These are phyloP conservation scores for Colletotrichum tabaci DNA, from an alignment of 2,329 filamentous ascomycete genomes.

Conservation along the genomic window DNA sequence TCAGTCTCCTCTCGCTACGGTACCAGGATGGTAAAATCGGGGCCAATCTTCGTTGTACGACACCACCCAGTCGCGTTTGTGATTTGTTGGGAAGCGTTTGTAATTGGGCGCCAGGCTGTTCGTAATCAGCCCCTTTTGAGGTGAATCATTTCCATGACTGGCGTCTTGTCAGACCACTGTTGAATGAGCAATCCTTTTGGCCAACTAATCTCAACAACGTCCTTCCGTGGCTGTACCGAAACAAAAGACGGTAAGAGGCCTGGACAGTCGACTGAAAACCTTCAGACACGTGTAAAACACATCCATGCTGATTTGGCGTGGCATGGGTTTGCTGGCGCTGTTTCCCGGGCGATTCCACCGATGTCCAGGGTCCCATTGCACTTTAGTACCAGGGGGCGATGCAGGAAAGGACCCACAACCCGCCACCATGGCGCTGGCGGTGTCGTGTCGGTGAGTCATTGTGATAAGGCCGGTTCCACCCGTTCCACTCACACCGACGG, in stretches of 20 bases:
- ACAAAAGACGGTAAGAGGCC: background rate
- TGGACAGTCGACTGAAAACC: conserved; percentile 1
- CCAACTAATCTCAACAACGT: background rate
- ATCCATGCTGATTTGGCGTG: conserved; percentile 19
- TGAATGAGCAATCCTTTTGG: background rate
- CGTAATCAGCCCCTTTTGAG: background rate
- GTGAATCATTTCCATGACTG: background rate
- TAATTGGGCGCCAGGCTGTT: background rate
- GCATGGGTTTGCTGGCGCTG: conserved; percentile 14
- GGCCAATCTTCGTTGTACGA: background rate
- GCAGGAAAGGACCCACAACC: conserved; percentile 15
- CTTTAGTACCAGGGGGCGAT: background rate
- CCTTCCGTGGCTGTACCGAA: background rate
- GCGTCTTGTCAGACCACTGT: conserved; percentile 1
- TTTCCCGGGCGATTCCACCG: conserved; percentile 13
- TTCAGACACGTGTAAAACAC: conserved; percentile 18
- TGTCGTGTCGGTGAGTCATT: conserved; percentile 14
- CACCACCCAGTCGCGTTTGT: conserved; percentile 8
- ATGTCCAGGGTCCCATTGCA: conserved; percentile 10
- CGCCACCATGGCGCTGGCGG: conserved; percentile 8
- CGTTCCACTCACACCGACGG: conserved; percentile 1
- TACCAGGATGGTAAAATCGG: background rate
- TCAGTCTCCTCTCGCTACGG: background rate
- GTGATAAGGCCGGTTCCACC: conserved; percentile 20
- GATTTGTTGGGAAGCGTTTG: background rate